Evolutionary conservation across 768 basidiomycete genomes (phyloP).

Genomic region (Podaxis carcinomalis): DNA sequence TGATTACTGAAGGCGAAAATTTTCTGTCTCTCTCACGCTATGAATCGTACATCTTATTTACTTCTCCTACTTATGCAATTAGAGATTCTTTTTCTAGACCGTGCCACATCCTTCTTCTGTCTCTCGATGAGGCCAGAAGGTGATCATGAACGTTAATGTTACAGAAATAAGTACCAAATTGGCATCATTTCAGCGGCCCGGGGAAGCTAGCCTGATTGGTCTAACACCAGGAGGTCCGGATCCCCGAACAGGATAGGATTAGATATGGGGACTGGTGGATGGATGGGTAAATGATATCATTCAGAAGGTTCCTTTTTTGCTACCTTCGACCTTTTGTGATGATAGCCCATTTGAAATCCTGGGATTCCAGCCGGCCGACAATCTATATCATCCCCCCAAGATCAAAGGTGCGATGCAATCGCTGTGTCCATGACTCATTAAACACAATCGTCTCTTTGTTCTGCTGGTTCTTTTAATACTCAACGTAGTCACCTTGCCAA

Average conservation of each 20-base stretch:
- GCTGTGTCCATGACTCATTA: not conserved
- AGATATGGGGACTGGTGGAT: not conserved
- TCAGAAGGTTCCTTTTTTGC: not conserved
- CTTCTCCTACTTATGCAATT: not conserved
- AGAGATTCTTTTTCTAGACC: not conserved
- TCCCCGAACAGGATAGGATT: not conserved
- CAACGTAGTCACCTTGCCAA: conserved; percentile 8
- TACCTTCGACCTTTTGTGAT: not conserved
- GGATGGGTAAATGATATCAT: conserved; percentile 9
- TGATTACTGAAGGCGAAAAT: not conserved
- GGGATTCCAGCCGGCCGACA: conserved; percentile 1
- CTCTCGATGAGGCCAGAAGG: conserved; percentile 3
- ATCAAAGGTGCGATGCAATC: conserved; percentile 4
- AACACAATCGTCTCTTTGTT: not conserved
- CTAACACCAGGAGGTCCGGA: not conserved
- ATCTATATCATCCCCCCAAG: not conserved
- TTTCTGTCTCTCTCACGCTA: not conserved
- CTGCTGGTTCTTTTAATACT: conserved; percentile 6
- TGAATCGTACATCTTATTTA: not conserved
- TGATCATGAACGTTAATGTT: conserved; percentile 2
- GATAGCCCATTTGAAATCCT: conserved; percentile 1
- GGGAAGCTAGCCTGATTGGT: not conserved
- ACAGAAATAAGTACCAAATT: conserved; percentile 6
- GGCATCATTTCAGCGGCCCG: not conserved
- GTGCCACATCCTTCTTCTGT: conserved; percentile 1